Conservation (phyloP, 2,329 filamentous ascomycete genomes). For the Alternaria novae-zelandiae region DNA sequence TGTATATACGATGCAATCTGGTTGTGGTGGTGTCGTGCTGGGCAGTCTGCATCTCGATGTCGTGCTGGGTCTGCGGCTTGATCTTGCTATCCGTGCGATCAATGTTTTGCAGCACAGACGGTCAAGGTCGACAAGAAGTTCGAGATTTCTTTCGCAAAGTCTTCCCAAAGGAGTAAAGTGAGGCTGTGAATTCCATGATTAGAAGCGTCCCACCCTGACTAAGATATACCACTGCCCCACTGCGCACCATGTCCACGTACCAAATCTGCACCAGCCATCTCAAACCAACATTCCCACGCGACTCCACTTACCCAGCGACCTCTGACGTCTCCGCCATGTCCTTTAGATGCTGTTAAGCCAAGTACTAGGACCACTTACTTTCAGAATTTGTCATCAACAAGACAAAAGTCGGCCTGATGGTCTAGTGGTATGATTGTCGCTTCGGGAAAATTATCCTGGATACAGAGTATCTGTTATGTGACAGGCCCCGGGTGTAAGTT, state of each 20-base stretch:
- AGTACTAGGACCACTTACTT: background rate
- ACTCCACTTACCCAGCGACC: background rate
- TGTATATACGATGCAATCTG: background rate
- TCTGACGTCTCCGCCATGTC: accelerated
- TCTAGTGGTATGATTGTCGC: constrained; percentile 45
- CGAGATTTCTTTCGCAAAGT: constrained; percentile 16
- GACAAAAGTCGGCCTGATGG: constrained; percentile 30
- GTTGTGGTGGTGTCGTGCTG: background rate
- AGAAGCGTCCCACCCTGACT: constrained; percentile 15
- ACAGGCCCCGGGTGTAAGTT: constrained; percentile 45
- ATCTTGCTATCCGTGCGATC: background rate
- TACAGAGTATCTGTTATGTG: constrained; percentile 36
- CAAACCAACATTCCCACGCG: background rate
- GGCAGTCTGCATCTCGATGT: background rate
- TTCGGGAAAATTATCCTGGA: constrained; percentile 33
- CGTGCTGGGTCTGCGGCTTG: background rate
- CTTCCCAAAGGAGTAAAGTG: constrained; percentile 17
- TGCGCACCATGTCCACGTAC: background rate
- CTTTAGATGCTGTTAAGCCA: accelerated
- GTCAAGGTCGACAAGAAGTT: background rate
- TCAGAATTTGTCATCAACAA: constrained; percentile 10
- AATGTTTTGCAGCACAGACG: background rate
- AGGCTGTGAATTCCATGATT: constrained; percentile 5
- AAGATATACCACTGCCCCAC: constrained; percentile 6
- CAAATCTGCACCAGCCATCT: background rate